Base-by-base conservation (phyloP, 345 rosid genomes). In the Geranium rotundifolium region DNA sequence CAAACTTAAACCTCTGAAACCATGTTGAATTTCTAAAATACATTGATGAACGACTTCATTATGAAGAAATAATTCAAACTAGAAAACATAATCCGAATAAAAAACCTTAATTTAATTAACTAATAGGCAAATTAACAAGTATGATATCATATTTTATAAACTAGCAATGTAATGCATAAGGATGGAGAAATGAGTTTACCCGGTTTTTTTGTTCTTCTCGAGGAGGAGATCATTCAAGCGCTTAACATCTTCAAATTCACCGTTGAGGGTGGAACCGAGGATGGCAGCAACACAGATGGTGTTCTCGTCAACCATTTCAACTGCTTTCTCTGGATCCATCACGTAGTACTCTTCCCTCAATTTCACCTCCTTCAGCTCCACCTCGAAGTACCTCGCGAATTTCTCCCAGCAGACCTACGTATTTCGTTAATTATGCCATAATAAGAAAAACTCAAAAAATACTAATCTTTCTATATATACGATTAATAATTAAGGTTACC, bases 371-470 rank as follows among this genome's bases (percentile, higher is more conserved):
- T 77, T 77, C 19, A 77, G 57, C 23, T 77, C 81, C 37, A 77
- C 81, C 69, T 77, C 78, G 34, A 77, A 77, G 31, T 77, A 77
- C 81, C 81, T 74, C 2, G 81, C 81, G 34, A 77, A 77, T 71
- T 77, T 77, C 67, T 77, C 81, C 81, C 81, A 77, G 72, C 81
- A 77, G 0, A 77, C 80, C 80, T 76, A 19, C 56, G 20, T 20
- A n/a, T n/a, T n/a, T n/a, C n/a, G n/a, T n/a, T n/a, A n/a, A 31
- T 31, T 31, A 31, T 31, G 37, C 37, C 3, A 31, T 31, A 31
- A 31, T 31, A 31, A 31, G 3, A n/a, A n/a, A n/a, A n/a, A n/a
- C n/a, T n/a, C n/a, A 34, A 34, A 34, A 34, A 34, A 3, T 34
- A 34, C 41, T 34, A 34, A 34, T 3, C 41, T 34, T 34, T 34